Evolutionary conservation across 2,329 filamentous ascomycete species (phyloP).

Genomic region (Didymella glomerata): DNA sequence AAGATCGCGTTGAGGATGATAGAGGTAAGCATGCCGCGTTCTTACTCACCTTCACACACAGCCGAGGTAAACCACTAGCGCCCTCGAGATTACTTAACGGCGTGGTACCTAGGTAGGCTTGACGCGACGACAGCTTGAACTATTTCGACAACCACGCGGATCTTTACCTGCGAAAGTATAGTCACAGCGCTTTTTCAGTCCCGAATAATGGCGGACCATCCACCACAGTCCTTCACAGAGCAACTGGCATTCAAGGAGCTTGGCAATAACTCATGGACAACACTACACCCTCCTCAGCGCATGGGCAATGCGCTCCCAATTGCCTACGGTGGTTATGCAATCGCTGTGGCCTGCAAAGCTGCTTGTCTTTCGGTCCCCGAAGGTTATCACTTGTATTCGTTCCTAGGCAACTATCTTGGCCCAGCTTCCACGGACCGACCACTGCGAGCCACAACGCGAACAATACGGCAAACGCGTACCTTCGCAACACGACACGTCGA

Average conservation of each 20-base stretch:
- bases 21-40: neutral
- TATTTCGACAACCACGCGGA: neutral
- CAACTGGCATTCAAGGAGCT: constrained; percentile 27
- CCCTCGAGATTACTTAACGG: neutral
- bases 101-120: neutral
- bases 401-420: constrained; percentile 58
- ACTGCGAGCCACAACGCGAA: constrained; percentile 50
- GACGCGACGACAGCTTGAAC: neutral
- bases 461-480: constrained; percentile 56
- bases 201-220: constrained; percentile 9
- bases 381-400: constrained; percentile 56
- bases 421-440: constrained; percentile 55
- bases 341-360: constrained; percentile 54
- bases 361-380: constrained; percentile 52
- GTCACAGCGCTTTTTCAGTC: neutral
- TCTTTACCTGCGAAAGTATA: neutral
- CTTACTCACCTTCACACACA: neutral
- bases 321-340: constrained; percentile 59
- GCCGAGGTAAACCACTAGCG: constrained; percentile 18
- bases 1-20: neutral
- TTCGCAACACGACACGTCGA: constrained; percentile 60
- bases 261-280: constrained; percentile 25
- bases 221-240: constrained; percentile 24
- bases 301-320: constrained; percentile 50
- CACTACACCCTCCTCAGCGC: constrained; percentile 44